A percentile compares a stretch with the other conserved stretches of the same genome.
phyloP scores from a whole-genome alignment of 2,329 filamentous ascomycete genomes.

The Neonectria ditissima region DNA sequence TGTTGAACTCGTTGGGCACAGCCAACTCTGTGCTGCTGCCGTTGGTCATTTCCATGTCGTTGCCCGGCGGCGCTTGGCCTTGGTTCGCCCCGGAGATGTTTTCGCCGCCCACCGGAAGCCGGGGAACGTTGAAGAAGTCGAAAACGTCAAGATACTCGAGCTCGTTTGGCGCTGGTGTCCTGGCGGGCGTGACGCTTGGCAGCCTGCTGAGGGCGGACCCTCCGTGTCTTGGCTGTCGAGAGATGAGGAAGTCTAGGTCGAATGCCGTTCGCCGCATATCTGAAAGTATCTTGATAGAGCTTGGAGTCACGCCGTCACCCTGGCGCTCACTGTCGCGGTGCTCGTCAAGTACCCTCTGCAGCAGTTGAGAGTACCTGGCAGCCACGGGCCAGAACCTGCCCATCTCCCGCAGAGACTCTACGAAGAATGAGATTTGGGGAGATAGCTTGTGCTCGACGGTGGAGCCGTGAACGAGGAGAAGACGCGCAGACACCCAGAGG shows the following conservation, averaged over 20 bases:
- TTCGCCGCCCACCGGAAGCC: conserved; percentile 67
- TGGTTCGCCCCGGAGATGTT: conserved; percentile 39
- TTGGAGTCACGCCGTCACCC: conserved; percentile 81
- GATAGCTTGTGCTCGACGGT: conserved; percentile 88
- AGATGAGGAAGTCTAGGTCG: conserved; percentile 90
- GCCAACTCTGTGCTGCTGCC: conserved; percentile 43
- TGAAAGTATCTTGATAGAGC: conserved; percentile 85
- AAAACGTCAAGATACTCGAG: conserved; percentile 93
- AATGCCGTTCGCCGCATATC: conserved; percentile 94
- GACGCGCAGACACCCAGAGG: conserved; percentile 88
- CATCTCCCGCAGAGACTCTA: conserved; percentile 84
- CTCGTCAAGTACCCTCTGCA: conserved; percentile 87
- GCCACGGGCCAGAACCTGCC: conserved; percentile 89
- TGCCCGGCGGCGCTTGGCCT: conserved; percentile 35
- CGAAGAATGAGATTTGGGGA: conserved; percentile 82
- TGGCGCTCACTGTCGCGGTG: conserved; percentile 82
- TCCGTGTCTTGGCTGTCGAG: conserved; percentile 75
- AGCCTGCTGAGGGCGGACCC: conserved; percentile 56
- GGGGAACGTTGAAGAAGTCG: conserved; percentile 92
- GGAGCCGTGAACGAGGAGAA: conserved; percentile 89
- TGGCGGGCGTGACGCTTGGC: conserved; percentile 68
- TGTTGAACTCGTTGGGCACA: conserved; percentile 75
- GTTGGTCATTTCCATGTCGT: conserved; percentile 47
- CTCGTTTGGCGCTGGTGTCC: conserved; percentile 82
- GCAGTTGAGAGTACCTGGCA: conserved; percentile 80